Percentiles rank a stretch among this genome's conserved stretches.
These are phyloP conservation scores for Mycosarcoma mackinlayi DNA, from an alignment of 1,284 basidiomycete species.

Conservation along the genomic window DNA sequence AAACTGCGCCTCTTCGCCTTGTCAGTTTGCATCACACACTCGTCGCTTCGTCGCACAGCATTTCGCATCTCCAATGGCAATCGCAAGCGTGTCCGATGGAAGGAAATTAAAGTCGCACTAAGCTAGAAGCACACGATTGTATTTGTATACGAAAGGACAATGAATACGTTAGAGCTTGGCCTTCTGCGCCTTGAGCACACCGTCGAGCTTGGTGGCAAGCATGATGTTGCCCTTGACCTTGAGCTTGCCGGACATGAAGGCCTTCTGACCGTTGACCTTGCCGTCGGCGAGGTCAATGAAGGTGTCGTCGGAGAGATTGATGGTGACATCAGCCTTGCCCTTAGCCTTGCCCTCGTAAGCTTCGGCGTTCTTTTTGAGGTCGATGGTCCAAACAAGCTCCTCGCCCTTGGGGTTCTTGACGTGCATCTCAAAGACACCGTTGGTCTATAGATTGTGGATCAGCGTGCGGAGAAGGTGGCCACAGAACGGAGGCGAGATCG, in stretches of 20 bases:
- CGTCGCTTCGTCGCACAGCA: neutral
- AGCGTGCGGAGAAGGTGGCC: too few relatives aligned
- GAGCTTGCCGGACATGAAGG: conserved; percentile 67
- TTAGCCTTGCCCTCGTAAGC: conserved; percentile 68
- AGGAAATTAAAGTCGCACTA: neutral
- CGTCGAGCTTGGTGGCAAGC: conserved; percentile 65
- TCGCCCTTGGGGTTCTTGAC: conserved; percentile 82
- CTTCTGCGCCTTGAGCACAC: conserved; percentile 64
- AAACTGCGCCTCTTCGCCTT: too few relatives aligned
- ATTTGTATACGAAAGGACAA: neutral
- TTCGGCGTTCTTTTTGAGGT: conserved; percentile 80
- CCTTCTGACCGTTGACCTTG: conserved; percentile 69
- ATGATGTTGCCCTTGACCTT: conserved; percentile 68
- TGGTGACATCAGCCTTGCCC: conserved; percentile 68
- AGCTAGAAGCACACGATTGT: conserved; percentile 10
- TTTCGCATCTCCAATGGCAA: neutral
- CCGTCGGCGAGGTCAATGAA: conserved; percentile 67
- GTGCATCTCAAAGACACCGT: conserved; percentile 89
- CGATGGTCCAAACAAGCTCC: conserved; percentile 81
- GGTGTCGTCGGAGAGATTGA: conserved; percentile 66
- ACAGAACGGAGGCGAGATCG: neutral
- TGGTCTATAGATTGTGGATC: conserved; percentile 75
- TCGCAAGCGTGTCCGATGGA: neutral
- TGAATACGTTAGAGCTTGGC: conserved; percentile 56
- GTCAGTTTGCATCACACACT: too few relatives aligned